phyloP scores from a whole-genome alignment of 2,329 filamentous ascomycete genomes.

The Fusarium nisikadoi region DNA sequence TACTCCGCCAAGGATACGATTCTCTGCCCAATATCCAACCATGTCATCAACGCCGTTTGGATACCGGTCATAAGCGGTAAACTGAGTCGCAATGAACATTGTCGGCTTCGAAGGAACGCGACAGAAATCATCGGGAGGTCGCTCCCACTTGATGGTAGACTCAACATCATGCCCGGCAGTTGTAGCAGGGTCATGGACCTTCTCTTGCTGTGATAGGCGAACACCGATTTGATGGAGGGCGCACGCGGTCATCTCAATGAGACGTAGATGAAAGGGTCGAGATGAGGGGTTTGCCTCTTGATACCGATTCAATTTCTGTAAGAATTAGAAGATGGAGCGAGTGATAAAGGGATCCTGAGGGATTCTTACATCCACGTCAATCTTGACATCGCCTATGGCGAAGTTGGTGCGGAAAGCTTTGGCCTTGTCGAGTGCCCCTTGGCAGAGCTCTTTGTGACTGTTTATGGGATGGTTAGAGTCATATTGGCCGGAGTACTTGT shows the following conservation, averaged over 20 bases:
- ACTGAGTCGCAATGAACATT: conserved; percentile 11
- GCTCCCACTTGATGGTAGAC: neutral
- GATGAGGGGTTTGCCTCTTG: accelerated
- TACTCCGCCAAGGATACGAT: conserved; percentile 20
- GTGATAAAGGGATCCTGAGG: accelerated
- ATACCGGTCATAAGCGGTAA: conserved; percentile 6
- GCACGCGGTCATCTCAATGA: neutral
- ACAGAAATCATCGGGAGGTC: neutral
- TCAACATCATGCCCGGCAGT: conserved; percentile 1
- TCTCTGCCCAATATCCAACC: conserved; percentile 20
- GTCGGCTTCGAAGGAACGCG: neutral
- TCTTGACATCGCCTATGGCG: neutral
- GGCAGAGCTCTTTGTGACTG: neutral
- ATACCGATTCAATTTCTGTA: neutral
- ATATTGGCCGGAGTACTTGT: neutral
- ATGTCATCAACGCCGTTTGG: conserved; percentile 13
- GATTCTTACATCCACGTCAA: neutral
- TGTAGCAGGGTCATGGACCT: neutral
- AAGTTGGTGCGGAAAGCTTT: neutral
- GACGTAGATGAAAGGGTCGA: neutral
- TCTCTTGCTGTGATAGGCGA: neutral
- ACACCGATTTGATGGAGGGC: neutral
- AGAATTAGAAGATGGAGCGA: accelerated
- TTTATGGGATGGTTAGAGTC: neutral
- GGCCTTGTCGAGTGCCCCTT: neutral